Conservation (phyloP, 495 filamentous ascomycete species). For the Xylaria longipes region DNA sequence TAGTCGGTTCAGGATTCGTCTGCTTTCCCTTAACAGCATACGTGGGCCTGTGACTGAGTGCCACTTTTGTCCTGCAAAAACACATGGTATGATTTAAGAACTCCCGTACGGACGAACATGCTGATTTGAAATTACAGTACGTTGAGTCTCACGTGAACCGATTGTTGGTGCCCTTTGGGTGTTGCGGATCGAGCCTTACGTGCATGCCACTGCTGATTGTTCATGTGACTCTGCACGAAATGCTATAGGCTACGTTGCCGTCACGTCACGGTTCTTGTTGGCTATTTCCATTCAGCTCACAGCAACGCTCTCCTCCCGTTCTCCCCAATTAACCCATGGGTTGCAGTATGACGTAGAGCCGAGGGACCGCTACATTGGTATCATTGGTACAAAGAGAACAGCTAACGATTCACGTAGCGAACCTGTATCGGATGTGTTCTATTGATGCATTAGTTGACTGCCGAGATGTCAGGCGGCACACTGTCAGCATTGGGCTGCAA, state of each 20-base stretch:
- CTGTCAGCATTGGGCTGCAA: conserved; percentile 24
- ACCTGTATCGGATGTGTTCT: neutral
- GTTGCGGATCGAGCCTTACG: neutral
- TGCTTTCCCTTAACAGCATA: neutral
- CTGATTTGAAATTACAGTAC: neutral
- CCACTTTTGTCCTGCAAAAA: conserved; percentile 1
- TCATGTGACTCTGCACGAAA: conserved; percentile 18
- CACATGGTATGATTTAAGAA: neutral
- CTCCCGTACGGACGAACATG: conserved; percentile 1
- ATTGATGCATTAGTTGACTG: conserved; percentile 5
- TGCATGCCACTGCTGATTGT: conserved; percentile 12
- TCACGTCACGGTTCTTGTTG: neutral
- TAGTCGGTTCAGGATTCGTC: neutral
- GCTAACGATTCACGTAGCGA: neutral
- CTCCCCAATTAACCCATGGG: neutral
- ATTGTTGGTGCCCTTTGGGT: neutral
- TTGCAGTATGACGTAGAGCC: conserved; percentile 15
- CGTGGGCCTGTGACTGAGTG: neutral
- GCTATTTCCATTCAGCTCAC: conserved; percentile 12
- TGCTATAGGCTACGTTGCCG: conserved; percentile 12
- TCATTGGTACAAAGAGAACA: neutral
- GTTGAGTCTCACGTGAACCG: conserved; percentile 17
- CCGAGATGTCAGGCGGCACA: neutral
- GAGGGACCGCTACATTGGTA: neutral
- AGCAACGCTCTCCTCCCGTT: neutral